Base-by-base conservation (phyloP, 306 rosid species). In the Cicer arietinum region DNA sequence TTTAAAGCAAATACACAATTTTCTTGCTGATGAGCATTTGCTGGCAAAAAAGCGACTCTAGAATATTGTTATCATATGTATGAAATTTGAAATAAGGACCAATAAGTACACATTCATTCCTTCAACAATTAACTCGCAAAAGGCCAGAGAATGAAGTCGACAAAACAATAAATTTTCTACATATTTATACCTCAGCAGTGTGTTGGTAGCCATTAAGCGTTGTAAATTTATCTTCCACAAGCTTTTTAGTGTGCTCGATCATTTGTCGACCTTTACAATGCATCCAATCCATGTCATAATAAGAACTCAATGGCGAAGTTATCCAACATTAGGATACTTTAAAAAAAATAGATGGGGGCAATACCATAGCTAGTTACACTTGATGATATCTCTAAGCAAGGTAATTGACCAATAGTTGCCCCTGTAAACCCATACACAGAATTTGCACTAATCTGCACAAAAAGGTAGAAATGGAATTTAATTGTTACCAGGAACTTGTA, bases 281-380 rank as follows among this genome's bases (percentile, higher is more conserved):
- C 73, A 87, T 73, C 62, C 78, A 84, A 73, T 35, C 59, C 76
- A 47, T 71, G 65, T 56, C 48, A 80, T 42, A 66, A 81, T 79
- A 17, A 81, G 67, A 81, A 37, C 59, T 54, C 74, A 57, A 67
- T 39, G 35, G 12, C 35, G 25, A 56, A 7, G 14, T 30, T 72
- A 66, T 50, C 82, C 35, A 69, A 82, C 22, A 50, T 40, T 51
- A 74, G 14, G 17, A 79, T 57, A 39, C 9, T 42, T 65, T 43
- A 53, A n/a, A 37, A 35, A 44, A 22, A 44, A 53, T 16, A 61
- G 45, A 40, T 68, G 45, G 67, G 68, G 83, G 47, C 65, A 53
- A 67, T 91, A 94, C 98, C 98, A 69, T 94, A 94, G 93, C 98
- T 94, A n/a, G 98, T 94, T 77, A 94, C 98, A 90, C 98, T 94